Evolutionary conservation across 305 asterid species (phyloP).

Genomic region (Solanum hybrid): DNA sequence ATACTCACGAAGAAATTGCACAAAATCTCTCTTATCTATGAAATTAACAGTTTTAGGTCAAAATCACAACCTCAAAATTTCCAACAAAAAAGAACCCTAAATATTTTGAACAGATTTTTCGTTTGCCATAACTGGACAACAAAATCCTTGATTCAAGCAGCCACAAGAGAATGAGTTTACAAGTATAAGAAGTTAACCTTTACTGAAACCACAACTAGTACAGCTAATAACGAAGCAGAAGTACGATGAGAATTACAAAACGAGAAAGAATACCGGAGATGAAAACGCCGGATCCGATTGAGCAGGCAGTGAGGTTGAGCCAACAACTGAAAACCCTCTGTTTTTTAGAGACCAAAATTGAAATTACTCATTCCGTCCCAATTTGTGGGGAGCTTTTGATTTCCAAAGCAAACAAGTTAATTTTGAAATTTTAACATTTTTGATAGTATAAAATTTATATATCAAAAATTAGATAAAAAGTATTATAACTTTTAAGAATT

Average conservation of each 20-base stretch:
- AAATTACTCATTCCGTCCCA: not conserved
- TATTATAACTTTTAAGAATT: not conserved
- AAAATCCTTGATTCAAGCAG: not conserved
- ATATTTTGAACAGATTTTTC: not conserved
- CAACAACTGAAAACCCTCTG: not conserved
- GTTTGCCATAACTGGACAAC: not conserved
- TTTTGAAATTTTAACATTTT: not conserved
- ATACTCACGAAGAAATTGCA: not conserved
- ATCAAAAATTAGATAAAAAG: not conserved
- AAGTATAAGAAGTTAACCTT: not conserved
- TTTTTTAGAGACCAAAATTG: not conserved
- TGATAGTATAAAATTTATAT: not conserved
- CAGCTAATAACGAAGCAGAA: not conserved
- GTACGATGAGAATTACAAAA: not conserved
- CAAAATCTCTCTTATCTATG: not conserved
- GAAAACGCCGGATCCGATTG: not conserved
- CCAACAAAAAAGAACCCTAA: not conserved
- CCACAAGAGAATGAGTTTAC: not conserved
- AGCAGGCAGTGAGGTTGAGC: not conserved
- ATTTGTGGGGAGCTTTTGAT: not conserved
- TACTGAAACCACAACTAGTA: not conserved
- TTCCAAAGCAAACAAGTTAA: not conserved
- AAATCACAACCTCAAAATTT: not conserved
- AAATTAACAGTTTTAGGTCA: not conserved
- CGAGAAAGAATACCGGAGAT: not conserved